phyloP scores from a whole-genome alignment of 2,329 filamentous ascomycete genomes.

The Aspergillus quadricinctus region DNA sequence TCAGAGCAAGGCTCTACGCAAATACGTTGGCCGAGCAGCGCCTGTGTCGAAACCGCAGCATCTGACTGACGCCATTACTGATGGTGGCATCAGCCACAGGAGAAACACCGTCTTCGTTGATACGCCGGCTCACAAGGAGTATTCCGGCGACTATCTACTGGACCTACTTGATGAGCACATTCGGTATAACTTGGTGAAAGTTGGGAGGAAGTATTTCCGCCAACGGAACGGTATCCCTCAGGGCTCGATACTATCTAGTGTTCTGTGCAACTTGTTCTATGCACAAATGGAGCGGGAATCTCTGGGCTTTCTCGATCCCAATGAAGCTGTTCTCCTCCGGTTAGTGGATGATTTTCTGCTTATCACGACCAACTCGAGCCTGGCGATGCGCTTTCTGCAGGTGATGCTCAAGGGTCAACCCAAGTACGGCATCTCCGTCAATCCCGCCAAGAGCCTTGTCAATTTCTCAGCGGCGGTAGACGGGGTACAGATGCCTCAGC shows the following conservation, averaged over 20 bases:
- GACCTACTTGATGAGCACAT: conserved; percentile 74
- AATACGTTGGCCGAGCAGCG: conserved; percentile 54
- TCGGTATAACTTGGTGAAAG: conserved; percentile 76
- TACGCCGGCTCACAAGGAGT: conserved; percentile 54
- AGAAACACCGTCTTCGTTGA: conserved; percentile 74
- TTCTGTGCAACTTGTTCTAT: conserved; percentile 95
- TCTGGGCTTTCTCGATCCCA: conserved; percentile 60
- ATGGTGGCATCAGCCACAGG: conserved; percentile 41
- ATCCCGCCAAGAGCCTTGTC: conserved; percentile 70
- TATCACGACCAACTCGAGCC: conserved; percentile 64
- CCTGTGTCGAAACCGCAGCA: conserved; percentile 39
- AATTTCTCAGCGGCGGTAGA: conserved; percentile 70
- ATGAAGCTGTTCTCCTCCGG: conserved; percentile 67
- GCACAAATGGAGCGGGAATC: conserved; percentile 72
- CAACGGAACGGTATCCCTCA: conserved; percentile 90
- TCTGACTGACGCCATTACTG: conserved; percentile 45
- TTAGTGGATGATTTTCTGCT: conserved; percentile 92
- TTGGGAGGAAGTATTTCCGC: conserved; percentile 82
- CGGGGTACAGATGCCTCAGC: conserved; percentile 49
- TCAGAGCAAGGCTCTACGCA: conserved; percentile 27
- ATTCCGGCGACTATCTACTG: conserved; percentile 59
- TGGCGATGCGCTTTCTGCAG: conserved; percentile 69
- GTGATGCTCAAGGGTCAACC: conserved; percentile 76
- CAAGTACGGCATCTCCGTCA: conserved; percentile 76
- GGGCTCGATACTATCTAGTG: conserved; percentile 79